Evolutionary conservation across 345 rosid species (phyloP).

Genomic region (Mallotus nudiflorus): DNA sequence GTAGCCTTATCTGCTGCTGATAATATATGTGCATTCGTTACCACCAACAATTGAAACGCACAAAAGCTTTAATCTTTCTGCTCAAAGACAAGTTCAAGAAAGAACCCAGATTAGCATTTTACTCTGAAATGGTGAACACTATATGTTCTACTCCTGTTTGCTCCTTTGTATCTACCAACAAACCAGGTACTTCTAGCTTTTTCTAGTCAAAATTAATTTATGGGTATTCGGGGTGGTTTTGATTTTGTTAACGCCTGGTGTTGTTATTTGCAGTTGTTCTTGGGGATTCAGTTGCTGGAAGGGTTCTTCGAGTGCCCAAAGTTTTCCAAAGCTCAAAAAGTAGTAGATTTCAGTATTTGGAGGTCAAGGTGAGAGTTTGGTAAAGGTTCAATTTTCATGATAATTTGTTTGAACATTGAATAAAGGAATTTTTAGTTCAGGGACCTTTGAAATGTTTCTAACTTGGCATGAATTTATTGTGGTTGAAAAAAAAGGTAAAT

Average conservation of each 20-base stretch:
- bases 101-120: slow-evolving; percentile 1
- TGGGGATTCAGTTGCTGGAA: slow-evolving; percentile 44
- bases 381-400: neutral
- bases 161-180: slow-evolving; percentile 35
- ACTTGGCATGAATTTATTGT: neutral
- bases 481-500: neutral
- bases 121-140: slow-evolving; percentile 9
- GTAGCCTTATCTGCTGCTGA: slow-evolving; percentile 43
- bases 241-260: neutral
- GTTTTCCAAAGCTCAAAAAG: slow-evolving; percentile 40
- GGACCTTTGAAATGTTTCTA: neutral
- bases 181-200: slow-evolving; percentile 39
- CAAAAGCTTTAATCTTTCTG: slow-evolving; percentile 4
- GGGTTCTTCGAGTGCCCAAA: slow-evolving; percentile 39
- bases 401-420: neutral
- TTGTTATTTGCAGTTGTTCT: slow-evolving; percentile 30
- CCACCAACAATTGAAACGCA: slow-evolving; percentile 17
- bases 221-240: neutral
- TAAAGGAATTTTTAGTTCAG: neutral
- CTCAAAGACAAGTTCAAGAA: neutral
- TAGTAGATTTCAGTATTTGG: slow-evolving; percentile 53
- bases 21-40: slow-evolving; percentile 1
- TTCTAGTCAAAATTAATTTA: neutral
- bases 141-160: slow-evolving; percentile 22
- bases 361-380: slow-evolving; percentile 55